These are phyloP conservation scores for Penicillium janthinellum DNA, from an alignment of 2,329 filamentous ascomycete species.

Conservation along the genomic window DNA sequence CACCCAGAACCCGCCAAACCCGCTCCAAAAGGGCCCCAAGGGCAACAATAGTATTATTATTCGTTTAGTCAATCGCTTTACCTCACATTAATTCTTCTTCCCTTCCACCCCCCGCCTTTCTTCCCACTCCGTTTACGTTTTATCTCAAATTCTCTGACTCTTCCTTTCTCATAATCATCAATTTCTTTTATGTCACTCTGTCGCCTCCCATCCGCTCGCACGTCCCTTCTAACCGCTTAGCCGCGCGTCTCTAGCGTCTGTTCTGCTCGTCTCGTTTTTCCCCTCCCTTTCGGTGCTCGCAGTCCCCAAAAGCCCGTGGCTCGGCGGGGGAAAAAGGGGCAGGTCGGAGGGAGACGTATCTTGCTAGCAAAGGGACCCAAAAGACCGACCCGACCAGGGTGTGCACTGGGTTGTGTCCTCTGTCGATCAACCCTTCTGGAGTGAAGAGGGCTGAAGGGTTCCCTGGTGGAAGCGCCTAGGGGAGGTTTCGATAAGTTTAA, in stretches of 20 bases:
- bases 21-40: conserved; percentile 11
- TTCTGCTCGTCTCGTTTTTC: conserved; percentile 15
- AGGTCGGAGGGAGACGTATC: neutral
- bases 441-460: neutral
- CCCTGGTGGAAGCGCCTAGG: neutral
- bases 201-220: conserved; percentile 33
- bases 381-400: neutral
- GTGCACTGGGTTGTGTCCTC: neutral
- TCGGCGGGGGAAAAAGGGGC: conserved; percentile 15
- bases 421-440: neutral
- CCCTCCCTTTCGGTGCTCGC: conserved; percentile 2
- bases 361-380: neutral
- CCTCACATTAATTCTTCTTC: conserved; percentile 37
- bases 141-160: conserved; percentile 35
- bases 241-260: conserved; percentile 43
- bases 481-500: neutral
- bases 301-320: conserved; percentile 12
- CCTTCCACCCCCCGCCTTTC: conserved; percentile 23
- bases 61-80: conserved; percentile 47
- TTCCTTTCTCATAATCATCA: conserved; percentile 33
- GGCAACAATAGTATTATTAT: conserved; percentile 29
- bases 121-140: conserved; percentile 20
- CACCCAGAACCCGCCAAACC: conserved; percentile 18
- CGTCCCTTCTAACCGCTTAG: conserved; percentile 44
- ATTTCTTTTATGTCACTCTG: conserved; percentile 46